These are phyloP conservation scores for Fusarium fracticaudum DNA, from an alignment of 2,329 filamentous ascomycete genomes.

Conservation along the genomic window DNA sequence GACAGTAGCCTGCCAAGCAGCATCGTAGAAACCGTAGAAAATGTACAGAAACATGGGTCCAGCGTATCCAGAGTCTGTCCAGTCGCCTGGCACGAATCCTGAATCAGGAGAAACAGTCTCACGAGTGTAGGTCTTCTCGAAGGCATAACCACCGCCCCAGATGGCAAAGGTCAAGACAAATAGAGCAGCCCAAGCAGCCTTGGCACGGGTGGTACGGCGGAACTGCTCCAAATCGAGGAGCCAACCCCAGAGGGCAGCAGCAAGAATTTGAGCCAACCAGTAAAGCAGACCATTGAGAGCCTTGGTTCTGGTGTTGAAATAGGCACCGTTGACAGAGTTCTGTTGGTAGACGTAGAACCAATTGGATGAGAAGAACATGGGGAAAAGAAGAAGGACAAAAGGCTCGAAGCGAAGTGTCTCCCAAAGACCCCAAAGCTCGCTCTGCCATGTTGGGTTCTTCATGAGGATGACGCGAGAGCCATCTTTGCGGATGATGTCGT, in stretches of 20 bases:
- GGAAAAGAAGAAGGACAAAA: slow-evolving; percentile 76
- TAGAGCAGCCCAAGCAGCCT: slow-evolving; percentile 67
- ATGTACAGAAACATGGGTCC: slow-evolving; percentile 90
- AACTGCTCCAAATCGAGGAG: slow-evolving; percentile 70
- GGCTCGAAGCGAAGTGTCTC: slow-evolving; percentile 76
- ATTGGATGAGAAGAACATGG: slow-evolving; percentile 84
- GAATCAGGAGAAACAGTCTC: slow-evolving; percentile 19
- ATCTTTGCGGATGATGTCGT: slow-evolving; percentile 77
- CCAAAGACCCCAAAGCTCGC: slow-evolving; percentile 79
- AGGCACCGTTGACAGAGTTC: slow-evolving; percentile 74
- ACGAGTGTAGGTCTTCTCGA: slow-evolving; percentile 59
- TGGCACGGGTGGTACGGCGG: slow-evolving; percentile 74
- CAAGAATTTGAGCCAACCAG: slow-evolving; percentile 79
- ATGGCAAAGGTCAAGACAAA: slow-evolving; percentile 77
- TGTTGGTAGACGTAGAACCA: slow-evolving; percentile 88
- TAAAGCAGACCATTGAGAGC: slow-evolving; percentile 78
- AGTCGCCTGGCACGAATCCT: slow-evolving; percentile 60
- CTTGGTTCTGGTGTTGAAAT: slow-evolving; percentile 78
- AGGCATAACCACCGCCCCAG: slow-evolving; percentile 86
- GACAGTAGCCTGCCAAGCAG: slow-evolving; percentile 86
- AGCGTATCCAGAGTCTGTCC: slow-evolving; percentile 71
- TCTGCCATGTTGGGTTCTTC: slow-evolving; percentile 89
- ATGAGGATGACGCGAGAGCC: slow-evolving; percentile 84
- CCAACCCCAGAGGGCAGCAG: slow-evolving; percentile 77
- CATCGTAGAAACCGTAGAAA: slow-evolving; percentile 90